Conservation (phyloP, 163 green algal genomes). For the Prototheca stagnorum region DNA sequence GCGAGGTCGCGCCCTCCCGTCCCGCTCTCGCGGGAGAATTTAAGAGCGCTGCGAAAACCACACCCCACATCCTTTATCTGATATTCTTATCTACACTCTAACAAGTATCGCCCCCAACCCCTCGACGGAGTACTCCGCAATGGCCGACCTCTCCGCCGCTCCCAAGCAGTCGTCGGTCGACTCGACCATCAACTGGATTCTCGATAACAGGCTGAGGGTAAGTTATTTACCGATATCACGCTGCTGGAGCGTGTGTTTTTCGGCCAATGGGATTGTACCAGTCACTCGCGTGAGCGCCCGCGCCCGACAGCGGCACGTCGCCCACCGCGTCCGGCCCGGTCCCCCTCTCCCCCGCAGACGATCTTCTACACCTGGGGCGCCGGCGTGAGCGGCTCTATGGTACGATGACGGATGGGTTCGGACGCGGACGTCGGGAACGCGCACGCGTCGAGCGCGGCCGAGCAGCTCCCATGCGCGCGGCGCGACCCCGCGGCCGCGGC, state of each 20-base stretch:
- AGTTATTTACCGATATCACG: too few species aligned
- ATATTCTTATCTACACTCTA: neutral
- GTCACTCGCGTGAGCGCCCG: too few species aligned
- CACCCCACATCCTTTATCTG: neutral
- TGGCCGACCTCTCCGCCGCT: neutral
- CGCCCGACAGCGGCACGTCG: too few species aligned
- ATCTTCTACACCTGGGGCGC: conserved; percentile 5
- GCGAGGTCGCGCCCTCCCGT: neutral
- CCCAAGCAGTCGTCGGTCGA: neutral
- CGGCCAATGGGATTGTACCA: too few species aligned
- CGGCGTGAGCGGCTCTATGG: conserved; percentile 1
- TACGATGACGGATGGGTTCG: neutral
- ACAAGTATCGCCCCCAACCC: neutral
- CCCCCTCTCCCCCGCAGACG: neutral
- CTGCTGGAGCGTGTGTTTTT: too few species aligned
- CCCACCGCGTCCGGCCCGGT: too few species aligned
- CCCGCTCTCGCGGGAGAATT: neutral
- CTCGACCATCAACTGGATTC: neutral
- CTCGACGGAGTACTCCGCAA: neutral
- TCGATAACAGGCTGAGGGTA: conserved; percentile 11
- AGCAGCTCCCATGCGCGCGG: neutral
- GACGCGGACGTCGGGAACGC: neutral
- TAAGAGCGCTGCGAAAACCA: neutral
- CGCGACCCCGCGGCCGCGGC: too few species aligned
- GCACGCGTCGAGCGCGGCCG: neutral